These are phyloP conservation scores for Eleusine coracana DNA, from an alignment of 176 grass and related monocot genomes.

Conservation along the genomic window DNA sequence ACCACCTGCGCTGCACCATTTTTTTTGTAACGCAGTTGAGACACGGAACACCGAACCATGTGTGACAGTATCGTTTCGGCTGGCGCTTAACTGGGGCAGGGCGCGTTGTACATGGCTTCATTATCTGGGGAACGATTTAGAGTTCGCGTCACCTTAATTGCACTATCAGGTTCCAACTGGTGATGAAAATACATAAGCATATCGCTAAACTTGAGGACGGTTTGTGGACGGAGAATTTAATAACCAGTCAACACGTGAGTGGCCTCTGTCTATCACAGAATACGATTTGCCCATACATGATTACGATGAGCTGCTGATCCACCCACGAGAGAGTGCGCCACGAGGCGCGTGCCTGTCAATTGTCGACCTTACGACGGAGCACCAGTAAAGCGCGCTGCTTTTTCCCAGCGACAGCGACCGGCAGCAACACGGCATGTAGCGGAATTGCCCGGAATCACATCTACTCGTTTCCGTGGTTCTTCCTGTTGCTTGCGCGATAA, in stretches of 20 bases:
- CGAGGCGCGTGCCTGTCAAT: not conserved
- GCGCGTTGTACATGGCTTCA: too few species aligned
- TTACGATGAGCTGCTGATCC: not conserved
- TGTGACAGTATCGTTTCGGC: too few species aligned
- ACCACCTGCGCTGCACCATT: too few species aligned
- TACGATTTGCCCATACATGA: not conserved
- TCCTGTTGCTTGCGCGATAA: not conserved
- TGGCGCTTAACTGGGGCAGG: too few species aligned
- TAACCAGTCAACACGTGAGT: not conserved
- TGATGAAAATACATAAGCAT: too few species aligned
- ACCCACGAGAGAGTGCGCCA: not conserved
- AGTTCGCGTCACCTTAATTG: too few species aligned
- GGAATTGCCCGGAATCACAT: not conserved
- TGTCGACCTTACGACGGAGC: too few species aligned
- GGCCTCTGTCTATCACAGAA: not conserved
- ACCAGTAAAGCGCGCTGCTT: not conserved
- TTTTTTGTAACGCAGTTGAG: too few species aligned
- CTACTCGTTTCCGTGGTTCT: not conserved
- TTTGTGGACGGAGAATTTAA: not conserved
- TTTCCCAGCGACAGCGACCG: conserved; percentile 26
- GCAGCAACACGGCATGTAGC: not conserved
- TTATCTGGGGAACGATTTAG: too few species aligned
- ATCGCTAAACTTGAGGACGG: not conserved
- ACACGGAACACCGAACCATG: too few species aligned
- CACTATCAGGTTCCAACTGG: not conserved